Percentiles rank a stretch among this genome's conserved stretches.
These are phyloP conservation scores for Hypoxylon trugodes DNA, from an alignment of 495 filamentous ascomycete genomes.

Conservation along the genomic window DNA sequence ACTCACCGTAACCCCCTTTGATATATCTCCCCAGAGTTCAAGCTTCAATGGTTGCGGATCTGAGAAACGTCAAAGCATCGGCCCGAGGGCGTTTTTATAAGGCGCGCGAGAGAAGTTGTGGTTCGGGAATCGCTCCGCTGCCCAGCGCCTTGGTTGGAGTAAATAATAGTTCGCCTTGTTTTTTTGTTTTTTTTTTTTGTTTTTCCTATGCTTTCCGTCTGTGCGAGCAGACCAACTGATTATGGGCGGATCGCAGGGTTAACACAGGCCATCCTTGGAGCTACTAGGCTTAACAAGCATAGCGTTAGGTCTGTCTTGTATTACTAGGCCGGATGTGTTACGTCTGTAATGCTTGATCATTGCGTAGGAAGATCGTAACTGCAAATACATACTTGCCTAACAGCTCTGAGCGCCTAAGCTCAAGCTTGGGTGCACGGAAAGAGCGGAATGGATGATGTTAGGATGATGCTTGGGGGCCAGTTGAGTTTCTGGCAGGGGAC, in stretches of 20 bases:
- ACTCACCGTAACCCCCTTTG: not conserved
- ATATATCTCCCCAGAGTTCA: slow-evolving; percentile 8
- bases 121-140: slow-evolving; percentile 18
- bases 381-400: no score
- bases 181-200: slow-evolving; percentile 4
- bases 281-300: slow-evolving; percentile 6
- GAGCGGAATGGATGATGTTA: no score
- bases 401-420: no score
- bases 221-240: slow-evolving; percentile 26
- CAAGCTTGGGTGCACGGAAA: no score
- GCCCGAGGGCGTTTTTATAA: slow-evolving; percentile 18
- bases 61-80: slow-evolving; percentile 8
- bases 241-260: slow-evolving; percentile 19
- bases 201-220: no score
- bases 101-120: not conserved
- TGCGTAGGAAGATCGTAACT: no score
- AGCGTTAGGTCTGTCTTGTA: no score
- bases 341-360: no score
- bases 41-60: slow-evolving; percentile 20
- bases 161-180: slow-evolving; percentile 12
- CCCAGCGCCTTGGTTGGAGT: no score
- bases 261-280: slow-evolving; percentile 10
- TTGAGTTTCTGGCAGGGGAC: no score
- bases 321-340: no score
- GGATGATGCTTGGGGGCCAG: no score